Conservation (phyloP, 345 rosid species). For the Viola odorata region DNA sequence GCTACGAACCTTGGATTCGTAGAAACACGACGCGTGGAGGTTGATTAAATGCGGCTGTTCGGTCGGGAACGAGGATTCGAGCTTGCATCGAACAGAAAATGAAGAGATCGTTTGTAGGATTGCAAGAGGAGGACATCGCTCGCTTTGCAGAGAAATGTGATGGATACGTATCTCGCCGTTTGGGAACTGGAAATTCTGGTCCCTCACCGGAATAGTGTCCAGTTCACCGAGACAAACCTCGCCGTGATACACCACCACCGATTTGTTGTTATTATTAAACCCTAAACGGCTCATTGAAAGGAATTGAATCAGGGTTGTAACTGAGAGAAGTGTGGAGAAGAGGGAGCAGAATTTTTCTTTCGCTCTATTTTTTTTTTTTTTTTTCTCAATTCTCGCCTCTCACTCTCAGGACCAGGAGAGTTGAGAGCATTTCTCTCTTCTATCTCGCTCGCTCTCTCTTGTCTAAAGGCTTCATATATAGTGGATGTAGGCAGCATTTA, state of each 20-base stretch:
- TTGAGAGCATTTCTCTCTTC: neutral
- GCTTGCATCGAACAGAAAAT: slow-evolving; percentile 80
- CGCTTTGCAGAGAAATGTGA: slow-evolving; percentile 60
- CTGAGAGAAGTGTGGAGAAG: neutral
- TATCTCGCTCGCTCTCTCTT: slow-evolving; percentile 1
- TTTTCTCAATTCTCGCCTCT: slow-evolving; percentile 12
- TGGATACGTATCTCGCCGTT: slow-evolving; percentile 90
- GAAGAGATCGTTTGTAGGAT: slow-evolving; percentile 83
- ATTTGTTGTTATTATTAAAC: slow-evolving; percentile 38
- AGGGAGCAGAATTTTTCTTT: neutral
- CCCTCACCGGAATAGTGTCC: slow-evolving; percentile 49
- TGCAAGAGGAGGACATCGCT: slow-evolving; percentile 91
- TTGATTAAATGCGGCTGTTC: slow-evolving; percentile 62
- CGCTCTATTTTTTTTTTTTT: slow-evolving; percentile 2
- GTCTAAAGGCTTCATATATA: slow-evolving; percentile 5
- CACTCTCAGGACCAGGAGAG: slow-evolving; percentile 7
- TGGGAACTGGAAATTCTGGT: slow-evolving; percentile 63
- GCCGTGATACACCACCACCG: slow-evolving; percentile 77
- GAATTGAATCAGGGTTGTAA: neutral
- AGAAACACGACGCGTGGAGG: slow-evolving; percentile 85
- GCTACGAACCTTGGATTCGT: slow-evolving; percentile 63
- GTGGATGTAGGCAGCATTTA: slow-evolving; percentile 20
- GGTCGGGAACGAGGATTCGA: slow-evolving; percentile 57
- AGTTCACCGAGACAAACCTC: slow-evolving; percentile 77
- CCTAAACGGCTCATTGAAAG: slow-evolving; percentile 67